Conservation (phyloP, 2,329 filamentous ascomycete species). For the Aspergillus vadensis region DNA sequence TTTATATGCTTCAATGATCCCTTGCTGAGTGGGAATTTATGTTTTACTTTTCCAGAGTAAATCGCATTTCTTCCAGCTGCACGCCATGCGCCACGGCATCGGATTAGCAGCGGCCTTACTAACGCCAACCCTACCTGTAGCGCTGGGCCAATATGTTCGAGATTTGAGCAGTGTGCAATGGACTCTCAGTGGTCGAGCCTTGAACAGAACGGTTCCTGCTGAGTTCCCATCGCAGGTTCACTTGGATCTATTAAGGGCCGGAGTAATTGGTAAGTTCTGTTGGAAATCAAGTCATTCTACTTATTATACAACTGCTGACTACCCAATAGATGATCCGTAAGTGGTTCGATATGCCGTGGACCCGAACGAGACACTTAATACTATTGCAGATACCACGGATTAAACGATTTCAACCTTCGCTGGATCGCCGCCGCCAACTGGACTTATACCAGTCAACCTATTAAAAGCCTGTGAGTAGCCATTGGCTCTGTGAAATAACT, state of each 20-base stretch:
- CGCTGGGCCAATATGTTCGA: conserved; percentile 37
- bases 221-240: conserved; percentile 61
- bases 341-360: conserved; percentile 9
- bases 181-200: conserved; percentile 48
- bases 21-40: too few relatives aligned
- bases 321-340: conserved; percentile 36
- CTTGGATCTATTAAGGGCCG: conserved; percentile 57
- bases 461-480: conserved; percentile 45
- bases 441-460: conserved; percentile 58
- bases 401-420: conserved; percentile 62
- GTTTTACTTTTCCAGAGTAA: too few relatives aligned
- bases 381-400: conserved; percentile 49
- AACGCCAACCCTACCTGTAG: conserved; percentile 15
- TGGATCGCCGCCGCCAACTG: conserved; percentile 63
- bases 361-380: conserved; percentile 5
- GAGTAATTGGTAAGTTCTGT: conserved; percentile 54
- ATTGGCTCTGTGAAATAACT: too few relatives aligned
- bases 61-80: background rate
- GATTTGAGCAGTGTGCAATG: conserved; percentile 48
- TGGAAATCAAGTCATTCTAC: conserved; percentile 1
- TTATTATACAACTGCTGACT: background rate
- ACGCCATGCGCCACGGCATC: conserved; percentile 24
- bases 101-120: conserved; percentile 21
- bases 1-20: too few relatives aligned
- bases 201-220: conserved; percentile 57